These are phyloP conservation scores for Yamadazyma kanchanaburiensis DNA, from an alignment of 1,139 yeast genomes.

Conservation along the genomic window DNA sequence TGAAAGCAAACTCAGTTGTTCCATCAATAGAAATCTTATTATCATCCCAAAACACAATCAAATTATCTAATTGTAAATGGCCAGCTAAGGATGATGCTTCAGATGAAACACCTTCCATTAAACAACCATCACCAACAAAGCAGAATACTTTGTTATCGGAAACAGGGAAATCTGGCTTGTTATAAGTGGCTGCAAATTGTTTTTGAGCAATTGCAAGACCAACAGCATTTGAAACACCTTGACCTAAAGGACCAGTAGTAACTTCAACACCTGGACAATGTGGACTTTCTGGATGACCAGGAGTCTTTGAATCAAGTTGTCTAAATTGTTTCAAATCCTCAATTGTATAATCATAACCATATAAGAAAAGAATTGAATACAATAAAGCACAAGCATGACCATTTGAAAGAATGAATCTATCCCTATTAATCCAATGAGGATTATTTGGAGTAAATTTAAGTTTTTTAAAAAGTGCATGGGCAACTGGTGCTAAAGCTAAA, in stretches of 20 bases:
- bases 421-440: slow-evolving; percentile 28
- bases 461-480: slow-evolving; percentile 29
- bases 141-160: slow-evolving; percentile 23
- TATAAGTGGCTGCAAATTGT: slow-evolving; percentile 27
- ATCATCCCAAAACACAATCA: slow-evolving; percentile 30
- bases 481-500: slow-evolving; percentile 39
- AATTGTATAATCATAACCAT: slow-evolving; percentile 26
- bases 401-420: slow-evolving; percentile 30
- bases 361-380: slow-evolving; percentile 25
- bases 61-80: slow-evolving; percentile 27
- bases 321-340: slow-evolving; percentile 27
- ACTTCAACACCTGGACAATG: slow-evolving; percentile 34
- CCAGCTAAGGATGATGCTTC: slow-evolving; percentile 36
- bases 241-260: slow-evolving; percentile 39
- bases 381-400: slow-evolving; percentile 32
- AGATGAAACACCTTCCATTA: slow-evolving; percentile 34
- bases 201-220: slow-evolving; percentile 35
- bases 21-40: slow-evolving; percentile 35
- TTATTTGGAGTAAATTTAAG: slow-evolving; percentile 25
- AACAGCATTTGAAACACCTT: slow-evolving; percentile 36
- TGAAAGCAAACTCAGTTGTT: slow-evolving; percentile 24
- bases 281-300: slow-evolving; percentile 38
- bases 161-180: slow-evolving; percentile 24
- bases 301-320: slow-evolving; percentile 19
- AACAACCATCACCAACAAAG: slow-evolving; percentile 36